Percentiles rank a stretch among this genome's conserved stretches.
Evolutionary conservation across 1,139 yeast species (phyloP).

Genomic region (Lizanozyma gosingica): DNA sequence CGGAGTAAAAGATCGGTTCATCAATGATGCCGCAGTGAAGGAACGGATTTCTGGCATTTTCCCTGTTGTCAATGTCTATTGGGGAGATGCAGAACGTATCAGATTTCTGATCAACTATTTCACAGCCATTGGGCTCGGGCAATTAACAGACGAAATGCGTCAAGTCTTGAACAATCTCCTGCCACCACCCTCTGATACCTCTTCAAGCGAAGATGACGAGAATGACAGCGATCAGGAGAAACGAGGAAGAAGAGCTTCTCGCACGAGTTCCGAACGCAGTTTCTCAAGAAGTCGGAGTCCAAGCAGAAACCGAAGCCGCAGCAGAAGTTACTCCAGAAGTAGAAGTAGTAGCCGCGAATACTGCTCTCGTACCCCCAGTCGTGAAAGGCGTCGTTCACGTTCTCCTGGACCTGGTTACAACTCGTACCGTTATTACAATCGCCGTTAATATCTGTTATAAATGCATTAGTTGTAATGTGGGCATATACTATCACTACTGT

Average conservation of each 20-base stretch:
- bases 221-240: conserved; percentile 7
- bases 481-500: too few species aligned
- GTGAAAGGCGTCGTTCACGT: conserved; percentile 5
- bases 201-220: conserved; percentile 1
- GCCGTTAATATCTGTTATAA: too few species aligned
- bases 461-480: too few species aligned
- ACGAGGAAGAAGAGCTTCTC: conserved; percentile 12
- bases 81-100: conserved; percentile 45
- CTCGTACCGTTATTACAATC: too few species aligned
- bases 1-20: conserved; percentile 38
- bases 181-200: conserved; percentile 8
- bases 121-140: conserved; percentile 88
- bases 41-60: conserved; percentile 41
- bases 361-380: neutral
- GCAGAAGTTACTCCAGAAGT: conserved; percentile 13
- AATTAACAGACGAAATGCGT: conserved; percentile 77
- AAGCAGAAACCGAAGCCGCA: conserved; percentile 1
- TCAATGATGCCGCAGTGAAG: conserved; percentile 38
- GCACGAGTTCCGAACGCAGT: conserved; percentile 8
- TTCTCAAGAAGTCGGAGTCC: conserved; percentile 7
- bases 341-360: conserved; percentile 10
- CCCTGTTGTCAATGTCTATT: conserved; percentile 32
- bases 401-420: too few species aligned
- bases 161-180: conserved; percentile 35
- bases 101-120: conserved; percentile 83